Conservation (phyloP, 2,329 filamentous ascomycete species). For the Colletotrichum nymphaeae region DNA sequence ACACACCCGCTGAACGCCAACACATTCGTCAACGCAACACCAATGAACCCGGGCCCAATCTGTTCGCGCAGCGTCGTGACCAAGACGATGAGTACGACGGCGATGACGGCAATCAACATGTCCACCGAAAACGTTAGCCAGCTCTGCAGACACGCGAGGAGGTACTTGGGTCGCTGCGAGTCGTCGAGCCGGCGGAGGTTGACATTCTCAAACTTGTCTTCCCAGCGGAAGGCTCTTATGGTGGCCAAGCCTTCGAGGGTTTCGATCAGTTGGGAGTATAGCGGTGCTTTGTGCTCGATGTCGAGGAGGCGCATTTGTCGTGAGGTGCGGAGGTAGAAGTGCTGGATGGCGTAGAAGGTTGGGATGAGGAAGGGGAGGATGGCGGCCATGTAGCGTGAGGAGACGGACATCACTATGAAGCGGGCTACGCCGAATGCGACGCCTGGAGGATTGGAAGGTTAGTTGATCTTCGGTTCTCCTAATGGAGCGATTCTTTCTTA, state of each 20-base stretch:
- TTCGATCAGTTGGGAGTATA: constrained; percentile 53
- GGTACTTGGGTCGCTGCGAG: constrained; percentile 63
- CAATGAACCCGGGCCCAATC: constrained; percentile 29
- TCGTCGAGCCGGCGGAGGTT: constrained; percentile 56
- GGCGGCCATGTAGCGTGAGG: constrained; percentile 47
- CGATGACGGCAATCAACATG: constrained; percentile 56
- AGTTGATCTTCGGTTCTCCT: neutral
- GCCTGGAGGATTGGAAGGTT: neutral
- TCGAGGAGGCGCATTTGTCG: constrained; percentile 51
- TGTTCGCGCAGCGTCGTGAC: constrained; percentile 44
- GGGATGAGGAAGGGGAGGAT: constrained; percentile 43
- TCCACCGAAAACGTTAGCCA: constrained; percentile 64
- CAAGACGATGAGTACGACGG: constrained; percentile 55
- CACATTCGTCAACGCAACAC: constrained; percentile 22
- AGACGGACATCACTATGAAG: constrained; percentile 39
- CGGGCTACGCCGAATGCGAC: constrained; percentile 21
- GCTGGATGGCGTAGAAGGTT: constrained; percentile 44
- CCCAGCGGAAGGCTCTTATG: constrained; percentile 62
- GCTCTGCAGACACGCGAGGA: constrained; percentile 61
- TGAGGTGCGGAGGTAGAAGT: constrained; percentile 50
- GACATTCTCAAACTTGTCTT: constrained; percentile 49
- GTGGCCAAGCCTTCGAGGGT: constrained; percentile 59
- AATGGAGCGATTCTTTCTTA: neutral
- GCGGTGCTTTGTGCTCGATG: constrained; percentile 48
- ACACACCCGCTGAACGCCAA: constrained; percentile 21